Percentiles rank a stretch among this genome's conserved stretches.
phyloP scores from a whole-genome alignment of 2,329 filamentous ascomycete species.

The Mycocentrospora acerina region DNA sequence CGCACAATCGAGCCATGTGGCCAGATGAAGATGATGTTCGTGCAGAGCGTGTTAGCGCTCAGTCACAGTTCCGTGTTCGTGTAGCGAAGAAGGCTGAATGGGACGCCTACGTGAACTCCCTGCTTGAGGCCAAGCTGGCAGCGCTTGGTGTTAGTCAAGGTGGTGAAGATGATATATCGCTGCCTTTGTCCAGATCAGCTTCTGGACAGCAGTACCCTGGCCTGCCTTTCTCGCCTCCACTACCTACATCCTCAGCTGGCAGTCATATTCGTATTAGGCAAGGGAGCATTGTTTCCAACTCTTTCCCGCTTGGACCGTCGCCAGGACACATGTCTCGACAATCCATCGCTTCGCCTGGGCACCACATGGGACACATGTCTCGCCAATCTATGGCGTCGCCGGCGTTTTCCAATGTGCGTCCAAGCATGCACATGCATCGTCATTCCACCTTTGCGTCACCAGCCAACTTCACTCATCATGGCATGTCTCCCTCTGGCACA shows the following conservation, averaged over 20 bases:
- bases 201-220: constrained; percentile 74
- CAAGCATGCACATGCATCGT: constrained; percentile 62
- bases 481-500: constrained; percentile 54
- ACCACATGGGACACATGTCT: constrained; percentile 58
- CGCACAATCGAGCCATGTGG: constrained; percentile 69
- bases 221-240: constrained; percentile 78
- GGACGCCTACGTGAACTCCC: constrained; percentile 77
- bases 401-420: constrained; percentile 58
- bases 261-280: constrained; percentile 63
- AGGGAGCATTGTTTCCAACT: constrained; percentile 57
- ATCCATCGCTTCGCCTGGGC: constrained; percentile 68
- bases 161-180: constrained; percentile 63
- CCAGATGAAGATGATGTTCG: constrained; percentile 62
- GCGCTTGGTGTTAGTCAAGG: constrained; percentile 84
- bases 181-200: constrained; percentile 68
- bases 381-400: constrained; percentile 71
- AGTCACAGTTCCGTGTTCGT: constrained; percentile 58
- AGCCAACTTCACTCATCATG: constrained; percentile 66
- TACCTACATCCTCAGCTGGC: constrained; percentile 75
- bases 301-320: constrained; percentile 59
- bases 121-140: constrained; percentile 89
- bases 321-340: constrained; percentile 61
- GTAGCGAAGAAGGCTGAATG: constrained; percentile 72
- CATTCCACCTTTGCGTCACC: constrained; percentile 71
- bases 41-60: constrained; percentile 55